Evolutionary conservation across 2,329 filamentous ascomycete genomes (phyloP).

Genomic region (Onygenales sp.): DNA sequence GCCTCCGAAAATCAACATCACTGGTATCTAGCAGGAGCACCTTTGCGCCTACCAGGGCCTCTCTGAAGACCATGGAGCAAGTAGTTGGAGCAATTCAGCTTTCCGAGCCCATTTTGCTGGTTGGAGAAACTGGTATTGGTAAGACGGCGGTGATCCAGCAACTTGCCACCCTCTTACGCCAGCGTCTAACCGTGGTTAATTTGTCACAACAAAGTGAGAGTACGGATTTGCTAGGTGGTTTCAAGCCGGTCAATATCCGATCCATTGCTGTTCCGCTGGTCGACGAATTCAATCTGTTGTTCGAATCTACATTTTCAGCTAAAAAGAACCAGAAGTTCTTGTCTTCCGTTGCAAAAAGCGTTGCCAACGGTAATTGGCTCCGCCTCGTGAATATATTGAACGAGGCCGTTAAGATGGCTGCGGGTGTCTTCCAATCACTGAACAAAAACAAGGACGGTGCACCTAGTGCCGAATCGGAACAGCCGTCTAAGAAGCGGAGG

Average conservation of each 20-base stretch:
- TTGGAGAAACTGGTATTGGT: conserved; percentile 97
- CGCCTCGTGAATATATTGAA: conserved; percentile 77
- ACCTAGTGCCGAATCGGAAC: conserved; percentile 39
- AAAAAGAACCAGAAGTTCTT: conserved; percentile 84
- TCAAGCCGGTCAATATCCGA: conserved; percentile 88
- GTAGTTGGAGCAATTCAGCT: conserved; percentile 73
- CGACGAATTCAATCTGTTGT: conserved; percentile 87
- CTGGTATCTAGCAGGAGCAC: conserved; percentile 34
- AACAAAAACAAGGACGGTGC: conserved; percentile 36
- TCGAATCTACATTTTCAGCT: conserved; percentile 75
- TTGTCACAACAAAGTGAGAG: conserved; percentile 96
- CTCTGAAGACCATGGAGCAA: conserved; percentile 76
- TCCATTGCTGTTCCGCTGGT: conserved; percentile 81
- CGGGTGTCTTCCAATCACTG: conserved; percentile 54
- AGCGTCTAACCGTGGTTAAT: conserved; percentile 86
- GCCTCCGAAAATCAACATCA: conserved; percentile 35
- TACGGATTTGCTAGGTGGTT: conserved; percentile 89
- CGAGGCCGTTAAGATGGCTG: conserved; percentile 80
- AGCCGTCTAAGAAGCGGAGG: conserved; percentile 63
- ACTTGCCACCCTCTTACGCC: conserved; percentile 71
- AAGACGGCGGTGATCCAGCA: conserved; percentile 97
- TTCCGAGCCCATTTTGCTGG: conserved; percentile 81
- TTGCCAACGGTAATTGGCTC: conserved; percentile 78
- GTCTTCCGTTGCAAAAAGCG: conserved; percentile 66
- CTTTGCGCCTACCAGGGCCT: conserved; percentile 84